Evolutionary conservation across 192 early-diverging fungal species (phyloP).

Genomic region (Rhizophlyctis rosea): DNA sequence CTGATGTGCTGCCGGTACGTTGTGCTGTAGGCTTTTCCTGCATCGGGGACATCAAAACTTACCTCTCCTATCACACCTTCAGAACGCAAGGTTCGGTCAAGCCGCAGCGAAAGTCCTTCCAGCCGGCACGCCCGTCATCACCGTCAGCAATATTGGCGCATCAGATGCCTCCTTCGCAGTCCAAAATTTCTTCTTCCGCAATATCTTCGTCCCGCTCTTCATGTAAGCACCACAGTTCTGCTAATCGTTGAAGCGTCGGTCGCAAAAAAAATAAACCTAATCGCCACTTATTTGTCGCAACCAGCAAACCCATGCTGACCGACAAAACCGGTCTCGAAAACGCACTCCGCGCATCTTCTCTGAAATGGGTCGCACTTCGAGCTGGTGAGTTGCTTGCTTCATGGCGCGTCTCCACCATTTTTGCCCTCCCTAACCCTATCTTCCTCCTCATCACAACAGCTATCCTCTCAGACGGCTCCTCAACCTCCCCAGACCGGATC

Average conservation of each 20-base stretch:
- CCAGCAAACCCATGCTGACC: neutral
- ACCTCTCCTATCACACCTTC: neutral
- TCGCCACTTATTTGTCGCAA: neutral
- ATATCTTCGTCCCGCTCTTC: neutral
- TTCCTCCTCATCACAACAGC: no score
- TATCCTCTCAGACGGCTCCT: neutral
- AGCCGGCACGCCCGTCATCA: neutral
- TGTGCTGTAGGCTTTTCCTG: neutral
- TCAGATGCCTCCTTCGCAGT: neutral
- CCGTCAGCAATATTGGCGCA: neutral
- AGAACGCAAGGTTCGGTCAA: neutral
- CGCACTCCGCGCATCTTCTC: neutral
- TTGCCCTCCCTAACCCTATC: no score
- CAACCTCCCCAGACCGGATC: neutral
- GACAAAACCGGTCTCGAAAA: neutral
- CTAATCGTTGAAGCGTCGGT: no score
- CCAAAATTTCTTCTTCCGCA: neutral
- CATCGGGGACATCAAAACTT: neutral
- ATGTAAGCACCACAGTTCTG: neutral
- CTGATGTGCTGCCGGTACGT: neutral
- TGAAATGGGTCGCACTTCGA: neutral
- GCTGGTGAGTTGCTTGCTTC: no score
- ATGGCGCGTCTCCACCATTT: no score
- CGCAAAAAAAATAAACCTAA: no score
- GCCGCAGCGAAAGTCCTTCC: neutral